These are phyloP conservation scores for Canavalia gladiata DNA, from an alignment of 306 rosid genomes.

Conservation along the genomic window DNA sequence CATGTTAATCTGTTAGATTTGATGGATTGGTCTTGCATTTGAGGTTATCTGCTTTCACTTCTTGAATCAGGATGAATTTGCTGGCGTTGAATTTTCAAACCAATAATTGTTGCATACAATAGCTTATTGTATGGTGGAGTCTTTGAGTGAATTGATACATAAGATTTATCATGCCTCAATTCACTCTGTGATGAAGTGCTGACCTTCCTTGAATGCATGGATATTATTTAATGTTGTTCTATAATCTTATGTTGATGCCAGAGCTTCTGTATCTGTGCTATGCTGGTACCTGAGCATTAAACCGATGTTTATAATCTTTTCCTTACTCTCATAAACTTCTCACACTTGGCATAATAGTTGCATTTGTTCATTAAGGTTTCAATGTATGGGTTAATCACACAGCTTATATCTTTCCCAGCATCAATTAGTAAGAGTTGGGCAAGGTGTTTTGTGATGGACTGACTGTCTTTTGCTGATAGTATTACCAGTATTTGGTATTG, in stretches of 20 bases:
- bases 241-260: conserved; percentile 3
- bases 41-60: neutral
- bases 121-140: neutral
- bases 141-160: conserved; percentile 29
- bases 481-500: neutral
- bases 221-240: neutral
- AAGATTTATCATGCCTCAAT: conserved; percentile 8
- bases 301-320: conserved; percentile 32
- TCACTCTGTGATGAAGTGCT: conserved; percentile 6
- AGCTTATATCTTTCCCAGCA: neutral
- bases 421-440: conserved; percentile 19
- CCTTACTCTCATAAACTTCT: conserved; percentile 33
- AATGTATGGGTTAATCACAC: conserved; percentile 26
- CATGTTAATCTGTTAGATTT: conserved; percentile 10
- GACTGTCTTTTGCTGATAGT: neutral
- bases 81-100: neutral
- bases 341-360: conserved; percentile 24
- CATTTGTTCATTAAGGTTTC: conserved; percentile 3
- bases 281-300: conserved; percentile 16
- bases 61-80: neutral
- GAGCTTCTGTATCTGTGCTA: conserved; percentile 15
- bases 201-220: conserved; percentile 7
- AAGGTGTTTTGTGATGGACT: neutral
- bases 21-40: conserved; percentile 23
- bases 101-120: neutral